Conservation (phyloP, 2,329 filamentous ascomycete genomes). For the Leptographium radiaticola region DNA sequence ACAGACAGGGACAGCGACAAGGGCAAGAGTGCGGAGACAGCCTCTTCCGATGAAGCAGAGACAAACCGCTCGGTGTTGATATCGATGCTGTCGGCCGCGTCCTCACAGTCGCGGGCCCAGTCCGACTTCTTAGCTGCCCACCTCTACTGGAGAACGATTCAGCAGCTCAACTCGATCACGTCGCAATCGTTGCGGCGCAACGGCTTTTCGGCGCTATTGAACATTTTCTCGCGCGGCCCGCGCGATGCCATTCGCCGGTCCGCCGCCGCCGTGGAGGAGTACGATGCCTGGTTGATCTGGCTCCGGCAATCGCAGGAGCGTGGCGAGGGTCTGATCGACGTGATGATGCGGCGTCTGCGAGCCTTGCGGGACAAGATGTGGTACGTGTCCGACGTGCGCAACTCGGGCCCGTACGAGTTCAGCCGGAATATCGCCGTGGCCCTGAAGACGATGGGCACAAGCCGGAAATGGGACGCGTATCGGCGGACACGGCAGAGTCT, state of each 20-base stretch:
- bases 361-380: conserved; percentile 93
- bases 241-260: conserved; percentile 57
- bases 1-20: background rate
- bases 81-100: conserved; percentile 64
- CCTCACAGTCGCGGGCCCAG: conserved; percentile 61
- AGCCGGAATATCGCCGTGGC: conserved; percentile 76
- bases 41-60: conserved; percentile 21
- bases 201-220: conserved; percentile 57
- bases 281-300: conserved; percentile 72
- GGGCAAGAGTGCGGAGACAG: background rate
- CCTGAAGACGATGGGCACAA: conserved; percentile 76
- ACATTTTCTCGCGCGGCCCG: conserved; percentile 61
- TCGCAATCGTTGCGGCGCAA: conserved; percentile 50
- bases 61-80: conserved; percentile 37
- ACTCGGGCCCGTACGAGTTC: conserved; percentile 78
- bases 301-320: conserved; percentile 71
- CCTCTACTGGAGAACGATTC: conserved; percentile 71
- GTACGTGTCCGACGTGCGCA: conserved; percentile 90
- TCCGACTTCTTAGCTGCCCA: conserved; percentile 77
- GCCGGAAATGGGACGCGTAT: conserved; percentile 28
- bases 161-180: conserved; percentile 53
- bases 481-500: conserved; percentile 34
- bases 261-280: conserved; percentile 61
- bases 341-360: conserved; percentile 60
- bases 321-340: conserved; percentile 59